These are phyloP conservation scores for Enterocytospora artemiae DNA, from an alignment of 371 early-diverging fungal genomes.

Conservation along the genomic window DNA sequence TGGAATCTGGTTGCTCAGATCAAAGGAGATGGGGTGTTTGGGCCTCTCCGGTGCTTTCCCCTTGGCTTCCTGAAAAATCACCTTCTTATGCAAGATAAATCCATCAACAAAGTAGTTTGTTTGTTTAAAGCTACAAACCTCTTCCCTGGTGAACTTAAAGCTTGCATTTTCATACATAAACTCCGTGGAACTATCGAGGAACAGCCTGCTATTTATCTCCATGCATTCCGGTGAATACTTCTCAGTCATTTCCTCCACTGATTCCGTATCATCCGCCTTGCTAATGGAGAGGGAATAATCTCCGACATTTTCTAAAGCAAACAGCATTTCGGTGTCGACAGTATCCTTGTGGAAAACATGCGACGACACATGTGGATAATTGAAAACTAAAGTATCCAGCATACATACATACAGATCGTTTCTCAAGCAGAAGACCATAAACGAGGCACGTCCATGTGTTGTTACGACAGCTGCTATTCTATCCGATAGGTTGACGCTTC, in stretches of 20 bases:
- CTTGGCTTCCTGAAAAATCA: slow-evolving; percentile 20
- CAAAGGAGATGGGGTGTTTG: too few relatives aligned
- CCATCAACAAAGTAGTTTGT: too few relatives aligned
- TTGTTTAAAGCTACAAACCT: too few relatives aligned
- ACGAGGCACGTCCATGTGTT: background rate
- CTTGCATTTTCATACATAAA: background rate
- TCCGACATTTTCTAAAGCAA: background rate
- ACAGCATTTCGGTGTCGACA: background rate
- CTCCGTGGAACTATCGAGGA: background rate
- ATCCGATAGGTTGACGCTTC: slow-evolving; percentile 17
- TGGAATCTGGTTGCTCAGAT: background rate
- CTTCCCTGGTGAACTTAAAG: too few relatives aligned
- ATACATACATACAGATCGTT: slow-evolving; percentile 16
- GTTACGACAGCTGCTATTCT: slow-evolving; percentile 38
- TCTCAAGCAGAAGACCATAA: background rate
- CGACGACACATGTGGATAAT: background rate
- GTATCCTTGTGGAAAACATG: slow-evolving; percentile 9
- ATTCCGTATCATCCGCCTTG: background rate
- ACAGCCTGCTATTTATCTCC: background rate
- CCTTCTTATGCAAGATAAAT: background rate
- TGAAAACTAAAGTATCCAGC: slow-evolving; percentile 9
- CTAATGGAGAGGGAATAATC: background rate
- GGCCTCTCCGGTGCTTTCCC: too few relatives aligned
- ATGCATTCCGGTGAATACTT: slow-evolving; percentile 7
- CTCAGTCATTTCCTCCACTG: background rate